Percentiles rank a stretch among this genome's conserved stretches.
phyloP scores from a whole-genome alignment of 2,329 filamentous ascomycete genomes.

The Apiospora phragmitis region DNA sequence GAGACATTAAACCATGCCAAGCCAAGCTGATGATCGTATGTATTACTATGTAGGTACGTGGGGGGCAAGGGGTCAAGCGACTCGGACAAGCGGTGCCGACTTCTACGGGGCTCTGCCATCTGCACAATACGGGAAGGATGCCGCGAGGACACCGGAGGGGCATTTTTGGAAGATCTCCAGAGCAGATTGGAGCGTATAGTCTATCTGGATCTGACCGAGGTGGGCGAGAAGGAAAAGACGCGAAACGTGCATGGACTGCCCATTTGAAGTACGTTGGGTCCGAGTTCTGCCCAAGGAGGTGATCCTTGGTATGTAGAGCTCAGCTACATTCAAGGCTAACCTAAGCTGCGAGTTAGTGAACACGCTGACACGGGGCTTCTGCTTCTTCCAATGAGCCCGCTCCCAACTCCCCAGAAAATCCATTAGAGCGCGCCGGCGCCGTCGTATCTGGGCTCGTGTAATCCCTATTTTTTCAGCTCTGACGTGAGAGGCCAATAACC shows the following conservation, averaged over 20 bases:
- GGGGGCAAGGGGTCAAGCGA: neutral
- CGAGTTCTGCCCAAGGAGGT: too few relatives aligned
- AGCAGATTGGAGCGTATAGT: neutral
- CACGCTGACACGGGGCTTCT: neutral
- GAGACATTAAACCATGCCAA: constrained; percentile 1
- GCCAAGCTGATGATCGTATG: neutral
- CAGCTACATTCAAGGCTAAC: neutral
- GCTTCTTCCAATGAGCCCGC: neutral
- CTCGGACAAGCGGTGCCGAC: constrained; percentile 2
- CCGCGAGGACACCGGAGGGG: neutral
- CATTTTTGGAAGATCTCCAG: neutral
- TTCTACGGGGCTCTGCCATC: constrained; percentile 4
- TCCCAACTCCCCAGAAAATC: neutral
- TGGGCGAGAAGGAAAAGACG: neutral
- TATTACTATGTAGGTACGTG: too few relatives aligned
- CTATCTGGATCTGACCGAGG: neutral
- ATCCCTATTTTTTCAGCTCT: neutral
- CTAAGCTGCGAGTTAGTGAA: neutral
- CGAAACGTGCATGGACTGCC: neutral
- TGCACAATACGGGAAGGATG: neutral
- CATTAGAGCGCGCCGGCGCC: neutral
- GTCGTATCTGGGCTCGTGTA: neutral
- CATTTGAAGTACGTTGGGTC: too few relatives aligned
- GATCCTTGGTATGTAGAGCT: neutral
- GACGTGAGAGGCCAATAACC: neutral